Base-by-base conservation (phyloP, 805 yeast species). In the Candida dajiaensis region DNA sequence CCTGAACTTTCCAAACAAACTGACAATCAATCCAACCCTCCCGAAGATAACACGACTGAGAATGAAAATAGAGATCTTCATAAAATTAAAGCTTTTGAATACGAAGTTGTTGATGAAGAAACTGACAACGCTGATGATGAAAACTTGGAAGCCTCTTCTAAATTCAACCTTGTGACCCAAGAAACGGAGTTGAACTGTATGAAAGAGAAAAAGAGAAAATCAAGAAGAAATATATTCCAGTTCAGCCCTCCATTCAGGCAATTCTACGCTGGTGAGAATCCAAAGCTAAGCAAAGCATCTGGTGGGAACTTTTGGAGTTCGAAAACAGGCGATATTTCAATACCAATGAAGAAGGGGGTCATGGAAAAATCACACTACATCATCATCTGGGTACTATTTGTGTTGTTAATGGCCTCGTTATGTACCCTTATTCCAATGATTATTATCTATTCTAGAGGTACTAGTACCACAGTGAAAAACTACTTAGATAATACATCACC, bases 361-460 rank as follows among this genome's bases (percentile, higher is more conserved):
- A 4, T 16, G 21, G 40, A 35, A 5, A 43, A 36, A 12, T 16
- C 37, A 11, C 44, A 51, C 19, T 28, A 43, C 4, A 38, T 56
- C 12, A 33, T 47, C 1, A 53, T 58, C 26, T 58, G 63, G 62
- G 31, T 40, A 3, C 41, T 59, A 16, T 41, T 53, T 40, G 50
- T 54, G 3, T 21, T 49, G 2, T 41, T 59, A 21, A 47, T 58
- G 47, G 39, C 45, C 6, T 15, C 49, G 4, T 13, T 56, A 3
- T 55, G 59, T 40, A 36, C 47, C 0, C 49, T 52, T 23, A 38
- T 55, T 36, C 62, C 62, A 3, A 42, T 55, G 12, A n/a, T 50
- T 4, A 52, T 65, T 2, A 51, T 65, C 2, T 58, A 63, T 21
- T 50, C 66, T 1, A 52, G 60, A 31, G 76, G 75, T 0, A 65